Percentiles rank a stretch among this genome's conserved stretches.
phyloP scores from a whole-genome alignment of 495 filamentous ascomycete genomes.

The Acidomyces sp. region DNA sequence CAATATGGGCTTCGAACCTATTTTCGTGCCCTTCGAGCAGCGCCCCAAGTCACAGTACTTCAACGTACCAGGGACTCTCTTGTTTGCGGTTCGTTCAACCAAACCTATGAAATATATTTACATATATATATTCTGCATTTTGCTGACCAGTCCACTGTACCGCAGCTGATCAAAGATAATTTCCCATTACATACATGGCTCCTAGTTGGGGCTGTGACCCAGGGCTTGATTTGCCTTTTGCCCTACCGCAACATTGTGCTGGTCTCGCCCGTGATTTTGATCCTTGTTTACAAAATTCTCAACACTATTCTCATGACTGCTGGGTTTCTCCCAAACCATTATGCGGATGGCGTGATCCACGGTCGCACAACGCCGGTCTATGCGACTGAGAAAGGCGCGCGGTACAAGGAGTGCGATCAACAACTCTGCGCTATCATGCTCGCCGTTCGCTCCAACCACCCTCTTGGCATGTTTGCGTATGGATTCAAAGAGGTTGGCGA shows the following conservation, averaged over 20 bases:
- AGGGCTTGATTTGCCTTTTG: conserved; percentile 4
- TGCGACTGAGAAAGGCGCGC: conserved; percentile 27
- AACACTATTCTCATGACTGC: background rate
- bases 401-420: conserved; percentile 21
- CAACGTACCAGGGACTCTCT: too few relatives aligned
- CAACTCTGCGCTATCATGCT: conserved; percentile 33
- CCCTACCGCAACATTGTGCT: conserved; percentile 9
- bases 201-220: background rate
- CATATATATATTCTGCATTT: too few relatives aligned
- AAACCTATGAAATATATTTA: too few relatives aligned
- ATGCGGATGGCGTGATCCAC: conserved; percentile 26
- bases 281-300: conserved; percentile 1
- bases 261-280: background rate
- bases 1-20: too few relatives aligned
- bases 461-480: conserved; percentile 17
- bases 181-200: conserved; percentile 1
- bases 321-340: conserved; percentile 27
- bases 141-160: too few relatives aligned
- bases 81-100: too few relatives aligned
- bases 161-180: too few relatives aligned
- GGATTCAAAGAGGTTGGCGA: conserved; percentile 10
- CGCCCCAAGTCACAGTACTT: too few relatives aligned
- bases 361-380: conserved; percentile 27
- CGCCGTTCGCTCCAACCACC: conserved; percentile 32
- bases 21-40: too few relatives aligned